phyloP scores from a whole-genome alignment of 768 basidiomycete species.

The Boletus rubroflammeus region DNA sequence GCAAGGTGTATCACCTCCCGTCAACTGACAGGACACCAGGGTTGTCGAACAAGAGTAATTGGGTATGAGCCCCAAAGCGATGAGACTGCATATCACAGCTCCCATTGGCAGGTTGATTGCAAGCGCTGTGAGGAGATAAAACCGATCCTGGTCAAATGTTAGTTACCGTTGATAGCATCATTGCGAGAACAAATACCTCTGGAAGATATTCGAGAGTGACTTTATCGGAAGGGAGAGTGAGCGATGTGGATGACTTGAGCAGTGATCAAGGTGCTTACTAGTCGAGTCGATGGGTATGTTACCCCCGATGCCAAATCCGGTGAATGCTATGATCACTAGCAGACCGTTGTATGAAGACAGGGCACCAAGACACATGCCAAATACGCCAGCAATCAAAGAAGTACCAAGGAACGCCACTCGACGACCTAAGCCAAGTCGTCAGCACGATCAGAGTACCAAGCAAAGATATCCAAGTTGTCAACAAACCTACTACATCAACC shows the following conservation, averaged over 20 bases:
- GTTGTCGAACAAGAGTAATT: conserved; percentile 9
- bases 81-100: not conserved
- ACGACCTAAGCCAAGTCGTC: conserved; percentile 7
- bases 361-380: conserved; percentile 11
- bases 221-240: not conserved
- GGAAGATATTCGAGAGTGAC: conserved; percentile 16
- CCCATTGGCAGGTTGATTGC: conserved; percentile 5
- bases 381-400: conserved; percentile 10
- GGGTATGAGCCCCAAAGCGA: conserved; percentile 14
- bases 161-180: not conserved
- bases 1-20: conserved; percentile 11
- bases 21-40: conserved; percentile 10
- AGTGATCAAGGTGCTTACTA: not conserved
- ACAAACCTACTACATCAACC: conserved; percentile 19
- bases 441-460: not conserved
- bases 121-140: conserved; percentile 16
- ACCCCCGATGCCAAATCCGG: conserved; percentile 14
- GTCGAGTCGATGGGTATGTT: conserved; percentile 16
- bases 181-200: not conserved
- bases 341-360: conserved; percentile 12
- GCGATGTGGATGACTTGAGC: not conserved
- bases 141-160: conserved; percentile 5
- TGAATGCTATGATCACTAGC: conserved; percentile 5
- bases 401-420: conserved; percentile 15
- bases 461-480: not conserved